Evolutionary conservation across 371 early-diverging fungal genomes (phyloP).

Genomic region (Amoeboaphelidium occidentale): DNA sequence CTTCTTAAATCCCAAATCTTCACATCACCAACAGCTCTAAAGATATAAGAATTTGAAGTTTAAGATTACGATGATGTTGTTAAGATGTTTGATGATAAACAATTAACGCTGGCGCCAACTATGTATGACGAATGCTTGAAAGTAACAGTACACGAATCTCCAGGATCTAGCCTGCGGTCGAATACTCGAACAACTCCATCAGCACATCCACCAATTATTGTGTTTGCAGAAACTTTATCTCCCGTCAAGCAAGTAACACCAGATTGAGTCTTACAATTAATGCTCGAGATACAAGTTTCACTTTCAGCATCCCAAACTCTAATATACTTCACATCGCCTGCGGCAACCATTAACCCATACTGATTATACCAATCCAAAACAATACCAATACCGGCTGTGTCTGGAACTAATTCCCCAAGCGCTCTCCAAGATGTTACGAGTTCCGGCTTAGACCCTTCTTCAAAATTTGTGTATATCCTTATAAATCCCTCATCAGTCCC

Average conservation of each 20-base stretch:
- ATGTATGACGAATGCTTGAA: background rate
- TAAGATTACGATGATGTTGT: too few relatives aligned
- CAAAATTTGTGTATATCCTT: constrained; percentile 43
- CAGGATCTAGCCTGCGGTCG: constrained; percentile 33
- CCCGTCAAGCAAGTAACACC: constrained; percentile 39
- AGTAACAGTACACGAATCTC: constrained; percentile 6
- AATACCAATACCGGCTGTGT: constrained; percentile 28
- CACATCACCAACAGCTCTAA: background rate
- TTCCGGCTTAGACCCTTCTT: constrained; percentile 27
- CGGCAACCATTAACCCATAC: constrained; percentile 34
- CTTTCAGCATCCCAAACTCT: constrained; percentile 62
- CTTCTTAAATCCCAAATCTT: background rate
- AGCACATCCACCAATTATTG: constrained; percentile 47
- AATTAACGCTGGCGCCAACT: background rate
- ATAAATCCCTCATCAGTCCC: constrained; percentile 62
- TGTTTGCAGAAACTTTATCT: constrained; percentile 32
- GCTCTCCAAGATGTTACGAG: constrained; percentile 51
- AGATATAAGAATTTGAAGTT: too few relatives aligned
- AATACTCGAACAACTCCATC: constrained; percentile 57
- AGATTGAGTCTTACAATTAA: constrained; percentile 11
- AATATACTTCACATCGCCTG: constrained; percentile 42
- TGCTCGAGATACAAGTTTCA: constrained; percentile 39
- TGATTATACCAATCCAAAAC: constrained; percentile 56
- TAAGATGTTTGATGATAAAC: background rate
- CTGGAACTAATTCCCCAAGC: constrained; percentile 34